Conservation (phyloP, 495 filamentous ascomycete species). For the Aspergillus carlsbadensis region DNA sequence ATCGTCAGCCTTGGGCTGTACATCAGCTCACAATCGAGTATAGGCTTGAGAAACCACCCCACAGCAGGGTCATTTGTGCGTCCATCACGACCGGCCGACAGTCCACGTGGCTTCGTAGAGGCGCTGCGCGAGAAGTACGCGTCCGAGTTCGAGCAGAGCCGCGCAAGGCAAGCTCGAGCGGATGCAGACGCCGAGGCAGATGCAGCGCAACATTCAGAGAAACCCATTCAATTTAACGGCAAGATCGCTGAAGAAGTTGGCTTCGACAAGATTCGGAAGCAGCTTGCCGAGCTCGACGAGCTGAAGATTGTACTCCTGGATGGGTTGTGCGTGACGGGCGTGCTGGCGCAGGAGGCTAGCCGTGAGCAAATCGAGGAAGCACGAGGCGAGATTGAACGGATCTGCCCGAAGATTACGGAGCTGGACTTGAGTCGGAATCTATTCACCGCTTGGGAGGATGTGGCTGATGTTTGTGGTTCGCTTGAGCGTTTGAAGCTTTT, state of each 20-base stretch:
- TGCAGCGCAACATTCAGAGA: conserved; percentile 34
- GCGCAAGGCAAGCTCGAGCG: conserved; percentile 17
- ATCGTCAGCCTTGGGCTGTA: neutral
- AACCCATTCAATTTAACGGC: conserved; percentile 67
- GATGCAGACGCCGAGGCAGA: conserved; percentile 25
- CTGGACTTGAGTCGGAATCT: conserved; percentile 87
- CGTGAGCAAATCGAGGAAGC: conserved; percentile 21
- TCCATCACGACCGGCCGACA: conserved; percentile 67
- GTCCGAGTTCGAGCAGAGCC: conserved; percentile 43
- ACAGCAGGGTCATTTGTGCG: conserved; percentile 85
- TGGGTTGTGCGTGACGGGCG: conserved; percentile 57
- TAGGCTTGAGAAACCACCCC: conserved; percentile 63
- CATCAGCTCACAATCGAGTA: conserved; percentile 11
- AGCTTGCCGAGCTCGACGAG: conserved; percentile 74
- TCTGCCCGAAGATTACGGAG: conserved; percentile 66
- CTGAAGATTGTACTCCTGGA: conserved; percentile 82
- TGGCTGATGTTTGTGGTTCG: conserved; percentile 66
- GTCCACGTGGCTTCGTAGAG: conserved; percentile 68
- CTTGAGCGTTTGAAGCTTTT: conserved; percentile 62
- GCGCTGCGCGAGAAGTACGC: conserved; percentile 84
- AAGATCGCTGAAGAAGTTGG: conserved; percentile 95
- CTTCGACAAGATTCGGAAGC: conserved; percentile 85
- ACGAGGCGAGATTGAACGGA: conserved; percentile 30
- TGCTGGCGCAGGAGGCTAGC: conserved; percentile 38
- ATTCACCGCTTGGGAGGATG: conserved; percentile 61